A percentile compares a stretch with the other conserved stretches of the same genome.
Conservation (phyloP, 805 yeast genomes). For the Jamesozyma piceae region DNA sequence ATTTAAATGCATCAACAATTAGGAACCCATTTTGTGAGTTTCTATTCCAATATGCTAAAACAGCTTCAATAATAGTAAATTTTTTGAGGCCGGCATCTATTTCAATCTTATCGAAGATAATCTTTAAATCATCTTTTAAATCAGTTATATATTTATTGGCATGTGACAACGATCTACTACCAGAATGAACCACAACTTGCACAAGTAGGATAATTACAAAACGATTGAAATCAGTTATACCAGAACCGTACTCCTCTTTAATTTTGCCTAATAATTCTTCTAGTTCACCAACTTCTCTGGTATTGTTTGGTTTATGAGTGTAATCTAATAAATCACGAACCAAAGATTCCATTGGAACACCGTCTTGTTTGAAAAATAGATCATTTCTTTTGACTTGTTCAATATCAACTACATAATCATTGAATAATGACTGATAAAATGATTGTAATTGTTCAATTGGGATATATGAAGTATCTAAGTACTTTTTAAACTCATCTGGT, state of each 20-base stretch:
- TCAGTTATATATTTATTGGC: conserved; percentile 47
- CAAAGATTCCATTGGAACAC: conserved; percentile 30
- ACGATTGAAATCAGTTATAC: conserved; percentile 32
- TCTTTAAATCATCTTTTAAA: conserved; percentile 31
- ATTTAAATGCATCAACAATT: conserved; percentile 44
- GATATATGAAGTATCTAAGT: conserved; percentile 38
- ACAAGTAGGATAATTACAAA: conserved; percentile 52
- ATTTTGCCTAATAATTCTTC: conserved; percentile 25
- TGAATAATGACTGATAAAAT: conserved; percentile 32
- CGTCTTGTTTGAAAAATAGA: conserved; percentile 33
- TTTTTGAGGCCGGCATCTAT: conserved; percentile 29
- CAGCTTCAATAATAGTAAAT: conserved; percentile 43
- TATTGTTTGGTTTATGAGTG: conserved; percentile 28
- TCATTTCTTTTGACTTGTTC: conserved; percentile 29
- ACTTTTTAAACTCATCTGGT: conserved; percentile 45
- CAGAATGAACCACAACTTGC: conserved; percentile 70
- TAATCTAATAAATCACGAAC: conserved; percentile 34
- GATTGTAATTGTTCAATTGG: conserved; percentile 27
- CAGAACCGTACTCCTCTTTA: conserved; percentile 19
- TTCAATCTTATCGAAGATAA: conserved; percentile 24
- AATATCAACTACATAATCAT: conserved; percentile 17
- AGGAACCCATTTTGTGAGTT: conserved; percentile 58
- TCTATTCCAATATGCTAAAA: conserved; percentile 54
- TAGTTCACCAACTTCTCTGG: conserved; percentile 26
- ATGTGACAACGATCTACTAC: conserved; percentile 80